A percentile compares a stretch with the other conserved stretches of the same genome.
phyloP scores from a whole-genome alignment of 1,284 basidiomycete species.

The Trichosporon asahii region DNA sequence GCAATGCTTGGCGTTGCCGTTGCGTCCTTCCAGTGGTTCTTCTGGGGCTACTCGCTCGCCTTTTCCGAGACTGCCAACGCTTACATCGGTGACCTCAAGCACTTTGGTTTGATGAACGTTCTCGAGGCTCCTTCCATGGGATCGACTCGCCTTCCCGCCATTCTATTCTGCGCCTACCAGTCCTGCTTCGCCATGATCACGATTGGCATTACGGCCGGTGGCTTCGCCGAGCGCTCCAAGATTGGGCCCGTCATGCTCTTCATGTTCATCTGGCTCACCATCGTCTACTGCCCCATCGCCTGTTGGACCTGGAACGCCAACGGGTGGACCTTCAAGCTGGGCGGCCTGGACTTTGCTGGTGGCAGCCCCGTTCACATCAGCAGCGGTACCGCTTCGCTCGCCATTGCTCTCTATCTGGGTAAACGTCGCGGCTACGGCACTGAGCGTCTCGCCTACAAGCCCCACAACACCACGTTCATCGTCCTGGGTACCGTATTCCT shows the following conservation, averaged over 20 bases:
- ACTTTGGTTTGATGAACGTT: conserved; percentile 67
- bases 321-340: conserved; percentile 77
- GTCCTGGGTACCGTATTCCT: conserved; percentile 88
- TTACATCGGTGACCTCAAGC: conserved; percentile 17
- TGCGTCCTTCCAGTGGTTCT: conserved; percentile 58
- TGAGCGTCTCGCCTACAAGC: conserved; percentile 80
- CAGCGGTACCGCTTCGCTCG: conserved; percentile 84
- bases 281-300: conserved; percentile 90
- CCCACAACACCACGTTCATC: conserved; percentile 78
- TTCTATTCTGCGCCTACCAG: conserved; percentile 76
- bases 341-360: conserved; percentile 87
- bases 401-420: conserved; percentile 88
- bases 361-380: conserved; percentile 92
- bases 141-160: conserved; percentile 67
- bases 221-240: conserved; percentile 84
- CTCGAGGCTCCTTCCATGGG: conserved; percentile 70
- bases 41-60: conserved; percentile 54
- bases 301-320: conserved; percentile 92
- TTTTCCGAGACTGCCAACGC: conserved; percentile 51
- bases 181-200: conserved; percentile 57
- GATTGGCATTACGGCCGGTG: conserved; percentile 72
- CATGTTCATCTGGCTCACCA: conserved; percentile 84
- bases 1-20: conserved; percentile 72
- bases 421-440: conserved; percentile 87
- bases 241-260: conserved; percentile 85